These are phyloP conservation scores for Neurospora cerealis DNA, from an alignment of 495 filamentous ascomycete species.

Conservation along the genomic window DNA sequence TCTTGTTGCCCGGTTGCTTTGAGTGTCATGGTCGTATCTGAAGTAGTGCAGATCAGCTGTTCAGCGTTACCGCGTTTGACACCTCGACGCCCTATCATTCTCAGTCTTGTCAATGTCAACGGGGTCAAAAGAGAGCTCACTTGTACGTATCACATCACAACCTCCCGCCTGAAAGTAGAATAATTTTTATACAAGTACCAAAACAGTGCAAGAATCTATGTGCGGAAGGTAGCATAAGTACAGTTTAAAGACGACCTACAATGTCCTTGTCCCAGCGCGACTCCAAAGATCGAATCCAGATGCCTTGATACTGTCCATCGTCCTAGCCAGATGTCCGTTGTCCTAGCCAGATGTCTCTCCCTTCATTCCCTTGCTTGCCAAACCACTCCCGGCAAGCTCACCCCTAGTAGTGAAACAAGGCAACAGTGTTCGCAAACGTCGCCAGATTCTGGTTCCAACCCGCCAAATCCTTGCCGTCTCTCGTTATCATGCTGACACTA, in stretches of 20 bases:
- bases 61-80: background rate
- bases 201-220: background rate
- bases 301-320: background rate
- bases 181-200: background rate
- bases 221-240: background rate
- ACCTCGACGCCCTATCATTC: background rate
- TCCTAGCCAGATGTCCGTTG: background rate
- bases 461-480: constrained; percentile 14
- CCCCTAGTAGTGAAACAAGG: constrained; percentile 8
- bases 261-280: background rate
- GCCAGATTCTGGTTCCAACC: constrained; percentile 17
- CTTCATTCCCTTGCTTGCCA: background rate
- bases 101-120: background rate
- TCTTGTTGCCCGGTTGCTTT: background rate
- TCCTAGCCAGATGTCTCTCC: background rate
- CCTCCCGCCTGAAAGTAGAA: background rate
- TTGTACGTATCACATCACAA: background rate
- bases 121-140: background rate
- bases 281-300: background rate
- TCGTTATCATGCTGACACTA: constrained; percentile 23
- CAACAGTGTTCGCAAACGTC: constrained; percentile 22
- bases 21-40: background rate
- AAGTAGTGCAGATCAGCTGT: background rate
- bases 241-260: background rate
- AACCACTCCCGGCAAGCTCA: constrained; percentile 5